phyloP scores from a whole-genome alignment of 2,329 filamentous ascomycete species.

The Fusarium poae region DNA sequence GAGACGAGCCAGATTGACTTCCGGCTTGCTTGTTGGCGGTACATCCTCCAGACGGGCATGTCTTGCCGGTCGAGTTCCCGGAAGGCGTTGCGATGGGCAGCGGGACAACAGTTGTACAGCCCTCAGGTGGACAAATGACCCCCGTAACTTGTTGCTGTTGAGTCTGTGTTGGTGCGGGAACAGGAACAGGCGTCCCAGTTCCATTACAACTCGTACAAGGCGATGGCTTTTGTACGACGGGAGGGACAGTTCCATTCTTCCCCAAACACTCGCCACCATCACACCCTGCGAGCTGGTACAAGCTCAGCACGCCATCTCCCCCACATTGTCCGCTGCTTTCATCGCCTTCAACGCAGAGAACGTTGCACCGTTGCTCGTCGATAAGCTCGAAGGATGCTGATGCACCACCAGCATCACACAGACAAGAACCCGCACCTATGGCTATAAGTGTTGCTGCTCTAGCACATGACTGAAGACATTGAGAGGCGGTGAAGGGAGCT shows the following conservation, averaged over 20 bases:
- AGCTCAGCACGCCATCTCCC: slow-evolving; percentile 33
- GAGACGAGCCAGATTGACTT: background rate
- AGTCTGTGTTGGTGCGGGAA: slow-evolving; percentile 1
- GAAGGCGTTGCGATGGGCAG: slow-evolving; percentile 17
- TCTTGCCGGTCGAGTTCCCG: slow-evolving; percentile 23
- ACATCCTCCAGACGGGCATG: slow-evolving; percentile 21
- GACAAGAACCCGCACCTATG: slow-evolving; percentile 42
- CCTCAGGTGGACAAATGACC: slow-evolving; percentile 19
- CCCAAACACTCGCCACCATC: background rate
- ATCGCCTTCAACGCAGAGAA: slow-evolving; percentile 37
- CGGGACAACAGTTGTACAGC: slow-evolving; percentile 14
- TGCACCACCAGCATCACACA: slow-evolving; percentile 36
- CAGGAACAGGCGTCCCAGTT: background rate
- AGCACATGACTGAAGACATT: slow-evolving; percentile 30
- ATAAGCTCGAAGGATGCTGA: slow-evolving; percentile 25
- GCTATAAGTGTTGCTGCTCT: slow-evolving; percentile 41
- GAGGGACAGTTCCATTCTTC: slow-evolving; percentile 9
- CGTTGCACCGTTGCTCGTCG: slow-evolving; percentile 41
- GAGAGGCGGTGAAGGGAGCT: slow-evolving; percentile 24
- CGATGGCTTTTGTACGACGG: slow-evolving; percentile 10
- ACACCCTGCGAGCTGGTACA: slow-evolving; percentile 27
- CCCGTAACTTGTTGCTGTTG: background rate
- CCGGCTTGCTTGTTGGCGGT: background rate
- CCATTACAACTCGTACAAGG: slow-evolving; percentile 20
- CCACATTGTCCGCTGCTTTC: slow-evolving; percentile 44